Percentiles rank a stretch among this genome's conserved stretches.
Conservation (phyloP, 202 grass and related monocot genomes). For the Setaria italica region DNA sequence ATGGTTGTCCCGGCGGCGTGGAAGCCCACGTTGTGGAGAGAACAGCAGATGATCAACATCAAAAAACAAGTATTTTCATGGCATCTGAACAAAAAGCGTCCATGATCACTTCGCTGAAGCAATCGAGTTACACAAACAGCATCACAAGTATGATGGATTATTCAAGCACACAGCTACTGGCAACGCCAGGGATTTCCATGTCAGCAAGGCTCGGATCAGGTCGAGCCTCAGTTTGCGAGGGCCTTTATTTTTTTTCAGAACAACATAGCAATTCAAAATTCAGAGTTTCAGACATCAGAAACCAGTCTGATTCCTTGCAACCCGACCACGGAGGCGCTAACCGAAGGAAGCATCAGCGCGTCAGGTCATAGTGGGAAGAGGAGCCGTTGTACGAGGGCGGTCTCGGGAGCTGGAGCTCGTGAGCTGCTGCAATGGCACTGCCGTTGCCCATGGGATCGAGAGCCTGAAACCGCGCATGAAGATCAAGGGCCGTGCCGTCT, state of each 20-base stretch:
- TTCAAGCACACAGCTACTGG: conserved; percentile 18
- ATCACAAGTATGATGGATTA: conserved; percentile 32
- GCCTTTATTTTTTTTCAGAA: conserved; percentile 38
- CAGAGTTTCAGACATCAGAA: conserved; percentile 14
- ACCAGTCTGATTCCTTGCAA: not conserved
- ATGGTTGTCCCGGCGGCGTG: not conserved
- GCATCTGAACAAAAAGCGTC: too few species aligned
- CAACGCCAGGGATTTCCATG: not conserved
- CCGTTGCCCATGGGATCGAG: not conserved
- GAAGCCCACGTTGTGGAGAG: not conserved
- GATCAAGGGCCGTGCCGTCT: not conserved
- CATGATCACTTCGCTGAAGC: conserved; percentile 5
- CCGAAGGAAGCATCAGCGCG: conserved; percentile 24
- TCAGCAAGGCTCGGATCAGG: not conserved
- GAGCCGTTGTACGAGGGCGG: not conserved
- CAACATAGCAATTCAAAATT: conserved; percentile 8
- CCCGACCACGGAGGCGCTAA: too few species aligned
- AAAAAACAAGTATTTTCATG: too few species aligned
- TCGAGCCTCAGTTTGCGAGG: not conserved
- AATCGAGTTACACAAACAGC: conserved; percentile 3
- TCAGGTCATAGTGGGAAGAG: conserved; percentile 27
- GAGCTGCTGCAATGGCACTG: not conserved
- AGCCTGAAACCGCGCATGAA: conserved; percentile 39
- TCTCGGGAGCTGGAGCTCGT: conserved; percentile 37
- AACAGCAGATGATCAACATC: too few species aligned